Percentiles rank a stretch among this genome's conserved stretches.
These are phyloP conservation scores for Hypomontagnella submonticulosa DNA, from an alignment of 495 filamentous ascomycete species.

Conservation along the genomic window DNA sequence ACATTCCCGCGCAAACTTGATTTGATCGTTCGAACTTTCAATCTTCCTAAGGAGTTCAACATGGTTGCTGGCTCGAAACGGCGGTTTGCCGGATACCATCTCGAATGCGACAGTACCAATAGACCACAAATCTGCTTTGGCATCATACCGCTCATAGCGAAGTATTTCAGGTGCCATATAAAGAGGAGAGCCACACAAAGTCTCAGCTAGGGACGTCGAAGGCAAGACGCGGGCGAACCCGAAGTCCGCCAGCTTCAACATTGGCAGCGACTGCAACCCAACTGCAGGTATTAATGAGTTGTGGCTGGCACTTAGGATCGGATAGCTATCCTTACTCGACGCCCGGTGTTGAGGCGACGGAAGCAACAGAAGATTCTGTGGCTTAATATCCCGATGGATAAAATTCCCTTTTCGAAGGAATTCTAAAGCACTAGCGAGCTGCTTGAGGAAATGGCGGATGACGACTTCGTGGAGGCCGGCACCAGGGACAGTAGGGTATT, in stretches of 20 bases:
- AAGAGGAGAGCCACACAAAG: slow-evolving; percentile 94
- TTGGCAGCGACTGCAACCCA: slow-evolving; percentile 87
- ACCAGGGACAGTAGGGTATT: slow-evolving; percentile 84
- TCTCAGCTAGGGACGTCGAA: slow-evolving; percentile 89
- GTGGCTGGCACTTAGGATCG: slow-evolving; percentile 71
- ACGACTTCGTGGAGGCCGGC: slow-evolving; percentile 93
- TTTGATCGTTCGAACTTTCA: slow-evolving; percentile 83
- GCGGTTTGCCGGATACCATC: slow-evolving; percentile 91
- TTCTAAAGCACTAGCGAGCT: slow-evolving; percentile 89
- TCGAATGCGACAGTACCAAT: slow-evolving; percentile 94
- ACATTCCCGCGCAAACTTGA: slow-evolving; percentile 81
- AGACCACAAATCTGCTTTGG: slow-evolving; percentile 97
- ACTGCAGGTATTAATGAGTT: slow-evolving; percentile 81
- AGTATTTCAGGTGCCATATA: slow-evolving; percentile 99
- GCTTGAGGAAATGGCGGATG: slow-evolving; percentile 94
- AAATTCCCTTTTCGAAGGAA: slow-evolving; percentile 86
- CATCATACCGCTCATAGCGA: slow-evolving; percentile 96
- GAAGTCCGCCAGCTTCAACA: slow-evolving; percentile 97
- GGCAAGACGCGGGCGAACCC: slow-evolving; percentile 94
- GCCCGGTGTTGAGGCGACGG: slow-evolving; percentile 76
- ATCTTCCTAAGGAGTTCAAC: slow-evolving; percentile 93
- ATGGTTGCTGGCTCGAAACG: slow-evolving; percentile 92
- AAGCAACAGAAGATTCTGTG: slow-evolving; percentile 92
- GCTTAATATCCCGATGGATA: slow-evolving; percentile 97
- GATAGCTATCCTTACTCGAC: slow-evolving; percentile 53